Conservation (phyloP, 1,139 yeast species). For the Protomyces inouyei region DNA sequence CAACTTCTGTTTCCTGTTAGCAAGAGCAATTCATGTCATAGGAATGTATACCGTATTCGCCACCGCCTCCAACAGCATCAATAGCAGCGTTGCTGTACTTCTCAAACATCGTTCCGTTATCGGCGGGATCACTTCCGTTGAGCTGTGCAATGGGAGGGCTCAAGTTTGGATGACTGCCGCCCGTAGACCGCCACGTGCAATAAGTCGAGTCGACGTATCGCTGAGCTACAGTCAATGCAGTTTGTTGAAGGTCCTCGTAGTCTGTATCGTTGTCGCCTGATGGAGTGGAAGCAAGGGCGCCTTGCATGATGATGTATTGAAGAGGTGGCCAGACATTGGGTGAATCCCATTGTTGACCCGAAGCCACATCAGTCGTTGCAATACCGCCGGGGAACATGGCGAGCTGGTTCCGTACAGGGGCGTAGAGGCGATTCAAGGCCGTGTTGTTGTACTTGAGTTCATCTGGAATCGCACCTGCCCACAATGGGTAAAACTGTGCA, state of each 20-base stretch:
- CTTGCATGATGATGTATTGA: constrained; percentile 20
- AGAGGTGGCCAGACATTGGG: constrained; percentile 29
- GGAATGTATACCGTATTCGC: constrained; percentile 11
- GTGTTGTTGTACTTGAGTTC: not conserved
- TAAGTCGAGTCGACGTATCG: constrained; percentile 19
- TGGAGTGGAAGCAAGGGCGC: constrained; percentile 7
- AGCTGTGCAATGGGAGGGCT: not conserved
- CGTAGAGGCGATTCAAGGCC: not conserved
- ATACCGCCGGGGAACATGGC: constrained; percentile 20
- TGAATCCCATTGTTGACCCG: constrained; percentile 26
- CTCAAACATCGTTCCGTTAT: constrained; percentile 26
- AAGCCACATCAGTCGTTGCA: constrained; percentile 14
- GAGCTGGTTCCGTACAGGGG: constrained; percentile 8
- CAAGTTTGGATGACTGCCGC: constrained; percentile 17
- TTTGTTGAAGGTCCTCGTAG: not conserved
- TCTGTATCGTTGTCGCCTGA: not conserved
- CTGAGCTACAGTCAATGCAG: constrained; percentile 20
- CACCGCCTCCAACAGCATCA: constrained; percentile 27
- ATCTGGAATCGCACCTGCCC: constrained; percentile 20
- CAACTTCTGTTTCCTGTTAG: not conserved
- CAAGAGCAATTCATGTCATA: not conserved
- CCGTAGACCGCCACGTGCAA: constrained; percentile 26
- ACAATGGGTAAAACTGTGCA: constrained; percentile 18
- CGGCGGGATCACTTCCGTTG: not conserved
- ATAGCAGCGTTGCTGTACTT: constrained; percentile 16